phyloP scores from a whole-genome alignment of 129 eudicot species.

The Centaurea solstitialis region DNA sequence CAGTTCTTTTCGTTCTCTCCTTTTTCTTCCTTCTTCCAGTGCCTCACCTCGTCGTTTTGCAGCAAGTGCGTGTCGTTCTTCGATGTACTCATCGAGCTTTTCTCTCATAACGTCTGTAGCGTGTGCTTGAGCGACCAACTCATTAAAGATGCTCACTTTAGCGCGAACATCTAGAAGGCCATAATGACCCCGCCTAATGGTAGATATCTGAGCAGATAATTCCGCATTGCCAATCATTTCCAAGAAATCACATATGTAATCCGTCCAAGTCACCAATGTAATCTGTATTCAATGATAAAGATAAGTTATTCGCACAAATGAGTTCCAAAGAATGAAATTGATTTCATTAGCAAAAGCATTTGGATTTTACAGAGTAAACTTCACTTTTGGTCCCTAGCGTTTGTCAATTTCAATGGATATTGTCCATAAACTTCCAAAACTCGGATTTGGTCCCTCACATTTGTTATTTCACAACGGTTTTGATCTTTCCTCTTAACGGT shows the following conservation, averaged over 20 bases:
- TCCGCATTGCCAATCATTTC: constrained; percentile 51
- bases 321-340: neutral
- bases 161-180: constrained; percentile 60
- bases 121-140: constrained; percentile 55
- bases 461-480: too few species aligned
- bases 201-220: constrained; percentile 44
- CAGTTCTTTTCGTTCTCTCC: constrained; percentile 76
- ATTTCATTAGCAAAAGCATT: constrained; percentile 1
- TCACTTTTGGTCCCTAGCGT: too few species aligned
- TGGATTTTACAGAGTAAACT: neutral
- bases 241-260: constrained; percentile 83
- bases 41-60: constrained; percentile 79
- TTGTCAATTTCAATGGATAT: too few species aligned
- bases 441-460: too few species aligned
- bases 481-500: too few species aligned
- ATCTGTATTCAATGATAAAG: constrained; percentile 53
- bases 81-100: constrained; percentile 70
- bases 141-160: constrained; percentile 63
- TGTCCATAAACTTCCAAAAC: too few species aligned
- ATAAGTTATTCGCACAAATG: constrained; percentile 8
- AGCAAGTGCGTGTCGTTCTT: constrained; percentile 68
- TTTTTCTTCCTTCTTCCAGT: constrained; percentile 73
- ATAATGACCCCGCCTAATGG: constrained; percentile 86
- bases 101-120: constrained; percentile 64
- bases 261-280: constrained; percentile 75